Evolutionary conservation across 2,329 filamentous ascomycete genomes (phyloP).

Genomic region (Claviceps sp.): DNA sequence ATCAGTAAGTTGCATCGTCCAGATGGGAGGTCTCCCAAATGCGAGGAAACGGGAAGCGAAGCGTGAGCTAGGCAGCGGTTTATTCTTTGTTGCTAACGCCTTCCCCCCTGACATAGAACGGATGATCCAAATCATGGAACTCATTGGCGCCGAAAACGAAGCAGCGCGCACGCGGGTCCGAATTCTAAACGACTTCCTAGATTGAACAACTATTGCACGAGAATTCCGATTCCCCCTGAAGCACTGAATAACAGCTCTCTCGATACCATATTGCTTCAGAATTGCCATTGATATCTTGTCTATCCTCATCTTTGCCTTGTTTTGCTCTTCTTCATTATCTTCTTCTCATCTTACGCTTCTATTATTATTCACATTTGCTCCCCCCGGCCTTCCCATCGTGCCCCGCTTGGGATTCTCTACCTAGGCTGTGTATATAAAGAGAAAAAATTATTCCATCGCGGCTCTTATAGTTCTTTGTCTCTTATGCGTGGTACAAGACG

Average conservation of each 20-base stretch:
- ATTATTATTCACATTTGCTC: too few species aligned
- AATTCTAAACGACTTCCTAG: constrained; percentile 42
- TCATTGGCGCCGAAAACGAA: constrained; percentile 44
- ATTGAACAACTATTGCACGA: background rate
- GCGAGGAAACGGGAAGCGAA: background rate
- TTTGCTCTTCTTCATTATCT: background rate
- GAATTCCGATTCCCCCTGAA: background rate
- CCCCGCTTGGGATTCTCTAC: too few species aligned
- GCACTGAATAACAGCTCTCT: background rate
- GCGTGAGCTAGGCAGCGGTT: background rate
- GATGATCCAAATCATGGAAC: constrained; percentile 52
- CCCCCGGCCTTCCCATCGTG: too few species aligned
- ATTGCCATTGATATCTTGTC: background rate
- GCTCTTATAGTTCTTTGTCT: too few species aligned
- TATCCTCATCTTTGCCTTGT: background rate
- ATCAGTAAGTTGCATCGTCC: constrained; percentile 34
- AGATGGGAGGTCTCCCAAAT: background rate
- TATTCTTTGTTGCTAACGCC: background rate
- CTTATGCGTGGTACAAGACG: too few species aligned
- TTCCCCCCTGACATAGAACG: constrained; percentile 25
- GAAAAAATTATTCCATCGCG: too few species aligned
- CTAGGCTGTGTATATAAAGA: too few species aligned
- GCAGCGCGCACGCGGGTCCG: constrained; percentile 46
- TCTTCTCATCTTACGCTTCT: background rate
- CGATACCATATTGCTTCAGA: background rate